A percentile compares a stretch with the other conserved stretches of the same genome.
These are phyloP conservation scores for Chrysoporthe deuterocubensis DNA, from an alignment of 2,329 filamentous ascomycete genomes.

Conservation along the genomic window DNA sequence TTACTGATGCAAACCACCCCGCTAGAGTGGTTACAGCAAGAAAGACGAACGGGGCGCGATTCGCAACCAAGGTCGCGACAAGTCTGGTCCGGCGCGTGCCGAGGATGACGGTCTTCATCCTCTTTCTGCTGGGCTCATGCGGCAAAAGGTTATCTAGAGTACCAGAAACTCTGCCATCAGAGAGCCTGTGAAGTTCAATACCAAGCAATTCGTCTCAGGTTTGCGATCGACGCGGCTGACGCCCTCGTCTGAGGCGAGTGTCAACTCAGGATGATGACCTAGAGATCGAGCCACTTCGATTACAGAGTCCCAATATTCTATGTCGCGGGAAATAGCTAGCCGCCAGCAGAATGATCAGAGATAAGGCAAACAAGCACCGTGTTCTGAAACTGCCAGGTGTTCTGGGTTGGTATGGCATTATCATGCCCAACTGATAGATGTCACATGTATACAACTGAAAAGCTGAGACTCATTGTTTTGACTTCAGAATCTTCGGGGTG, in stretches of 20 bases:
- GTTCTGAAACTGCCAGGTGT: too few species aligned
- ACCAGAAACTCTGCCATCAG: background rate
- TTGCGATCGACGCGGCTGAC: too few species aligned
- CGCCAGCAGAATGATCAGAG: too few species aligned
- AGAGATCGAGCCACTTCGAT: too few species aligned
- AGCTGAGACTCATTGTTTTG: background rate
- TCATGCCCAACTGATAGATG: background rate
- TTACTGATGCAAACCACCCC: background rate
- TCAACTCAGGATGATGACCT: too few species aligned
- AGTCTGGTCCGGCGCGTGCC: slow-evolving; percentile 9
- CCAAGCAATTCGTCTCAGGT: background rate
- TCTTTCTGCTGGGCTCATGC: background rate
- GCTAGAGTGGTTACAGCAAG: background rate
- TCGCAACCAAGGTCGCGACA: slow-evolving; percentile 7
- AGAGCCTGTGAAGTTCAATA: background rate
- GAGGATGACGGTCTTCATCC: background rate
- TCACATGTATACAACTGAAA: background rate
- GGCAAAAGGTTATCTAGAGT: background rate
- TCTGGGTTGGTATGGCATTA: too few species aligned
- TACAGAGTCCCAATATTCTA: too few species aligned
- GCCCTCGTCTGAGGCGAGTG: too few species aligned
- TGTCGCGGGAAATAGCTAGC: too few species aligned
- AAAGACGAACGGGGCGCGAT: background rate
- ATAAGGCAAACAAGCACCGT: too few species aligned
- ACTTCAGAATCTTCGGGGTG: background rate